Base-by-base conservation (phyloP, 192 early-diverging fungal species). In the Backusella liffmaniae region DNA sequence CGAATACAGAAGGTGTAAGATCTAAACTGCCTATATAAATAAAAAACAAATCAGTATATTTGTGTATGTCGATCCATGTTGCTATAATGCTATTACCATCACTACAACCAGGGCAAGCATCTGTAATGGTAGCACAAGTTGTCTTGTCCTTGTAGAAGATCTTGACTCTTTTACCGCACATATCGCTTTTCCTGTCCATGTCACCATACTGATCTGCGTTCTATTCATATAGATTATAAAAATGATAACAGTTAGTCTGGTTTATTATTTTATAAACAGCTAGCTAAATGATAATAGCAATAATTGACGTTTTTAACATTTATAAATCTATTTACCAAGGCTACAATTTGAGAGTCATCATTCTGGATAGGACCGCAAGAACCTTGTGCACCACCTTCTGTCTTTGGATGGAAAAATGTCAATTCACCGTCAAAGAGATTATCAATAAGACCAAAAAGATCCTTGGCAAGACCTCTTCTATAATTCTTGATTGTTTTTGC, bases 31-130 rank as follows among this genome's bases (percentile, higher is more conserved):
- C 73, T 74, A 66, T 23, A 49, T 26, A 44, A 44, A 46, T 59
- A 59, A 59, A 66, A 35, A 30, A 67, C 32, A 67, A 68, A 68
- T 68, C 34, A 21, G 18, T 21, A 67, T 36, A 67, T 49, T n/a
- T 67, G 35, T 37, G 34, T 21, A 21, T 35, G 35, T 34, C 15
- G 67, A 68, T 68, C 67, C 26, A 15, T 34, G 16, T 67, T 67
- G 16, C 18, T 34, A 35, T 32, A 5, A 7, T 68, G 35, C 3
- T 35, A 3, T 70, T 70, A 15, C 79, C 77, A 34, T 78, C 29
- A 1, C 26, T 42, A 69, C 85, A 86, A 62, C 44, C 81, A 67
- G 85, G 85, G 76, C 85, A 86, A 16, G 85, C 83, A 39, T 86
- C 85, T 1, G 81, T 82, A 32, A 84, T 79, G 13, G 78, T 77